A percentile compares a stretch with the other conserved stretches of the same genome.
phyloP scores from a whole-genome alignment of 305 asterid species.

The Withania somnifera region DNA sequence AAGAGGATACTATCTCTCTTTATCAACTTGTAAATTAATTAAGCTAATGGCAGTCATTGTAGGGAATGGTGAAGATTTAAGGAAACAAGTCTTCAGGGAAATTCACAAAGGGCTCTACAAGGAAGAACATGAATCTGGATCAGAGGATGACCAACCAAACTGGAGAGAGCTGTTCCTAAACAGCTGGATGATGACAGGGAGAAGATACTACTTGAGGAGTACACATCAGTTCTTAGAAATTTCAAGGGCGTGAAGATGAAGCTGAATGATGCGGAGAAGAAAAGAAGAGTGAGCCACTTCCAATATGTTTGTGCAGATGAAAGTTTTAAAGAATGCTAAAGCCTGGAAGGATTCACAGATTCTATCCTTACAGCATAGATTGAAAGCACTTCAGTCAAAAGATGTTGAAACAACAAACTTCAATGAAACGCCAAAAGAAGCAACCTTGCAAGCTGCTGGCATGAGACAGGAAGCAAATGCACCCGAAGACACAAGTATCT shows the following conservation, averaged over 20 bases:
- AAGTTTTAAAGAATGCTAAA: conserved; percentile 30
- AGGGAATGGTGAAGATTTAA: conserved; percentile 15
- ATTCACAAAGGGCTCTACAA: background rate
- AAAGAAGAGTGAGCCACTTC: conserved; percentile 28
- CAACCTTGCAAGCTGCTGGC: background rate
- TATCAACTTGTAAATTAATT: background rate
- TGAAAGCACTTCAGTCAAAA: conserved; percentile 5
- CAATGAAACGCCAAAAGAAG: background rate
- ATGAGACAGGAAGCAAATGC: background rate
- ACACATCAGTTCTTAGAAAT: conserved; percentile 27
- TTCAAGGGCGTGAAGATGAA: conserved; percentile 35
- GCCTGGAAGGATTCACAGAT: conserved; percentile 36
- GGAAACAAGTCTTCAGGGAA: conserved; percentile 5
- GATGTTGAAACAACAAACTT: background rate
- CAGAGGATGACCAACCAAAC: conserved; percentile 24
- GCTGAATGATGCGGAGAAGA: conserved; percentile 38
- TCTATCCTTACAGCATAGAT: conserved; percentile 22
- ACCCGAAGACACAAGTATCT: conserved; percentile 6
- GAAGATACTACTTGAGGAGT: conserved; percentile 31
- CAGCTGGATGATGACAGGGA: conserved; percentile 37
- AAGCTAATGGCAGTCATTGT: background rate
- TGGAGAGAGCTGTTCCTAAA: conserved; percentile 33
- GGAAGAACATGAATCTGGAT: conserved; percentile 13
- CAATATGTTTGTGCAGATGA: conserved; percentile 29
- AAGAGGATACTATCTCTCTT: background rate